Conservation (phyloP, 768 basidiomycete genomes). For the Brasilioporus rufonigricans region DNA sequence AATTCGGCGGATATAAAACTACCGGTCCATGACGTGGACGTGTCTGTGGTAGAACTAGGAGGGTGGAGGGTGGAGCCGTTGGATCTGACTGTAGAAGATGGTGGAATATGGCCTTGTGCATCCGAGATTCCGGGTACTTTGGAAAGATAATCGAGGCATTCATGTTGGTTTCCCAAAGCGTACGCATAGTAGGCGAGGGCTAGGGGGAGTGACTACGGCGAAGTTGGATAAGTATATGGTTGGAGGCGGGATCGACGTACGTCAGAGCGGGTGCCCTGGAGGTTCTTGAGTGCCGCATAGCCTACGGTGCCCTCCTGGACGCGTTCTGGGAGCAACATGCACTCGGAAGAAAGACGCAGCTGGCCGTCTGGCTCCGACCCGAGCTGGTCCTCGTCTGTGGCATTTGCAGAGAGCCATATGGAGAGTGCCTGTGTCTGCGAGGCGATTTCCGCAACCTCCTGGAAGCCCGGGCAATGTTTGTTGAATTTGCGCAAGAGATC, state of each 20-base stretch:
- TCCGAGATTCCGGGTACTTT: conserved; percentile 55
- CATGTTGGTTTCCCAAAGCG: conserved; percentile 62
- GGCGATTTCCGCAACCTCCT: conserved; percentile 63
- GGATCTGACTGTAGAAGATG: conserved; percentile 41
- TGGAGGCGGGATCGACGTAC: conserved; percentile 41
- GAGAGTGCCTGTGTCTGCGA: conserved; percentile 64
- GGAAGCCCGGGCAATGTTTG: conserved; percentile 70
- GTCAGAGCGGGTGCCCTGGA: conserved; percentile 52
- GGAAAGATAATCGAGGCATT: conserved; percentile 59
- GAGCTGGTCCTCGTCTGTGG: conserved; percentile 56
- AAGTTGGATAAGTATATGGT: conserved; percentile 5
- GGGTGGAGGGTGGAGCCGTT: conserved; percentile 38
- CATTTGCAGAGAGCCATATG: conserved; percentile 49
- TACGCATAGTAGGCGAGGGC: conserved; percentile 79
- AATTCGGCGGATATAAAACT: conserved; percentile 46
- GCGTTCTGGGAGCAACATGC: conserved; percentile 51
- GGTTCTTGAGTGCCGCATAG: conserved; percentile 51
- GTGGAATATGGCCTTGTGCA: conserved; percentile 52
- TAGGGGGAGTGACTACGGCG: conserved; percentile 59
- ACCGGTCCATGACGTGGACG: conserved; percentile 50
- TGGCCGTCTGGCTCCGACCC: conserved; percentile 38
- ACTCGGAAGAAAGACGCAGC: conserved; percentile 50
- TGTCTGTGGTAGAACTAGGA: conserved; percentile 32
- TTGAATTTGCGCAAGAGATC: conserved; percentile 84
- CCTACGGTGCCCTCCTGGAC: conserved; percentile 54